Evolutionary conservation across 345 rosid species (phyloP), one percentile per base, ranked within the genome.

Genomic region (Luvunga scandens): DNA sequence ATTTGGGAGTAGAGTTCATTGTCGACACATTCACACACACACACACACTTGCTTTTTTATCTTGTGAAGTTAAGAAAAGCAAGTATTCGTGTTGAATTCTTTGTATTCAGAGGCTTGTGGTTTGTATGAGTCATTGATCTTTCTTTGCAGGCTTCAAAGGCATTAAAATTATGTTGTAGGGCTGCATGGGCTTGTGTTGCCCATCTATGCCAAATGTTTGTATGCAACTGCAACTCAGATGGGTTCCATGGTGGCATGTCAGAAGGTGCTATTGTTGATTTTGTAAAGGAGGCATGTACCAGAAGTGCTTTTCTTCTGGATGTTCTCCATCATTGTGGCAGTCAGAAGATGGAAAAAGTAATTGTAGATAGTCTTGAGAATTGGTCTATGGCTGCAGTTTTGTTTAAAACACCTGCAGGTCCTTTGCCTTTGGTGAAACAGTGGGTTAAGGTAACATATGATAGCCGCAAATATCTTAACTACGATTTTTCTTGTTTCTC

Each of bases 381-480:
- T 75, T 95, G 98, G 99, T 85, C 90, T 21, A 70, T 78, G 77
- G 96, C 90, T 85, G 90, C 81, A 78, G 80, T 76, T 72, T 80
- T 85, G 84, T 85, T 88, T 67, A 83, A 69, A 72, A 72, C 48
- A 79, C 71, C 91, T 78, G 88, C 92, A 59, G 88, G 85, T 87
- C 99, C 95, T 28, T 80, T 77, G 78, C 80, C 90, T 78, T 75
- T 94, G 88, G 92, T 95, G 81, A 89, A 90, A 83, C 92, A 88
- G 65, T 95, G 99, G 99, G 97, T 89, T 80, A 95, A 94, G 99
- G 99, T 92, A 88, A 77, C 75, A 53, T 73, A 65, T 83, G 73
- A 13, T 78, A 71, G 39, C 66, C 48, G 73, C 38, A 50, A 61
- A 63, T 70, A 53, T 72, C 42, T 57, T 31, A 34, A 21, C 75